phyloP scores from a whole-genome alignment of 352 stramenopile species.

The Pythium chondricola region DNA sequence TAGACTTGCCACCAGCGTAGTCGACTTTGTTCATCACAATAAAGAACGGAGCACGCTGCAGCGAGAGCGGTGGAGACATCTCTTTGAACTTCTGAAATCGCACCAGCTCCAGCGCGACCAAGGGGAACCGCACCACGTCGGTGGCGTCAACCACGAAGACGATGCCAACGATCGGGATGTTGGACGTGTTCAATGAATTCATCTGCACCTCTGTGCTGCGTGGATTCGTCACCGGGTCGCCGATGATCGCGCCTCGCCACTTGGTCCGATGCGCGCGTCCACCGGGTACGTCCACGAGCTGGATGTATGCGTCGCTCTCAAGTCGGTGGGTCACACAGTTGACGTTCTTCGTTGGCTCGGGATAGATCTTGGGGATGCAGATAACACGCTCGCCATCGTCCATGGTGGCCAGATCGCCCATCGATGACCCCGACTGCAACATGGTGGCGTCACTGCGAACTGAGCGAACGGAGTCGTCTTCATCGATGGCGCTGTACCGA shows the following conservation, averaged over 20 bases:
- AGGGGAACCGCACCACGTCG: slow-evolving; percentile 37
- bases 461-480: no score
- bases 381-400: not conserved
- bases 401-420: slow-evolving; percentile 3
- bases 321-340: slow-evolving; percentile 20
- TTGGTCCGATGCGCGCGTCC: slow-evolving; percentile 20
- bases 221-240: not conserved
- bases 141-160: slow-evolving; percentile 49
- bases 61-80: slow-evolving; percentile 6
- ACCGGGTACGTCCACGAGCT: slow-evolving; percentile 40
- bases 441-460: not conserved
- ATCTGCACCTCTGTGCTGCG: not conserved
- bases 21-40: slow-evolving; percentile 61
- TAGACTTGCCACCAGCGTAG: slow-evolving; percentile 9
- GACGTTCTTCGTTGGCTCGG: slow-evolving; percentile 5
- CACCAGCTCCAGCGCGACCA: slow-evolving; percentile 44
- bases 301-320: slow-evolving; percentile 36
- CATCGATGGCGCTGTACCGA: slow-evolving; percentile 21
- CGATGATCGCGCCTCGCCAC: not conserved
- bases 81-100: slow-evolving; percentile 36
- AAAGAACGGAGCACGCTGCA: slow-evolving; percentile 35
- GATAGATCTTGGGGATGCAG: slow-evolving; percentile 1
- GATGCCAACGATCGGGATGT: slow-evolving; percentile 32
- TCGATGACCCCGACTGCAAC: not conserved
- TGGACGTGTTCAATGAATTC: slow-evolving; percentile 1